Evolutionary conservation across 805 yeast species (phyloP), one percentile per base, ranked within the genome.

Genomic region (Wickerhamomyces ciferrii): DNA sequence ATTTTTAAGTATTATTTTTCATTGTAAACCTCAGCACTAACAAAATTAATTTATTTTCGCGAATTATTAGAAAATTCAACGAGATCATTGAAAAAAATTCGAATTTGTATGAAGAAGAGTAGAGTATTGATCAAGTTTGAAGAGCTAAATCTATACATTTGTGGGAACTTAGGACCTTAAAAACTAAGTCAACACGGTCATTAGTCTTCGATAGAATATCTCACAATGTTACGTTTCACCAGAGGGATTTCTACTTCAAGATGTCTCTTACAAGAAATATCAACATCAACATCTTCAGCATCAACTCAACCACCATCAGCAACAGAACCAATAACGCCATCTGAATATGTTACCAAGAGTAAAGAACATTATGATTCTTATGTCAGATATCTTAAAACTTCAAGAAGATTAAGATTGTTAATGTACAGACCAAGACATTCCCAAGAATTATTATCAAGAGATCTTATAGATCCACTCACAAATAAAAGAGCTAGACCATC

Each of bases 341-440:
- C 31, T 44, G 48, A 19, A 49, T 44, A 20, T 24, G 6, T 24
- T 27, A 14, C 11, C 11, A 27, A 32, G 15, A 58, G 67, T 5
- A 57, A 50, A 38, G 55, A 50, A 32, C 55, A 58, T 48, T 49
- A 70, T n/a, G 60, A 61, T 3, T 55, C 63, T 1, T 68, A 59
- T 45, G 60, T 65, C 43, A 53, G 55, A 19, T 71, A 64, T 51
- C 63, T 63, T 53, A 59, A 59, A 35, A 66, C 72, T 2, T 56
- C 61, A 25, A 60, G 55, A 39, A 47, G 56, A 3, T 43, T 68
- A 27, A 68, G 66, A 56, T 70, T 72, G 6, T 57, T 64, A 41
- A 66, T 71, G 23, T 71, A 71, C 53, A 66, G 74, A 54, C 65
- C 67, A 34, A 68, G 62, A 45, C 70, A 71, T 50, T 63, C 71